Evolutionary conservation across 108 stramenopile species (phyloP), one percentile per base, ranked within the genome.

Genomic region (Schizochytrium sp.): DNA sequence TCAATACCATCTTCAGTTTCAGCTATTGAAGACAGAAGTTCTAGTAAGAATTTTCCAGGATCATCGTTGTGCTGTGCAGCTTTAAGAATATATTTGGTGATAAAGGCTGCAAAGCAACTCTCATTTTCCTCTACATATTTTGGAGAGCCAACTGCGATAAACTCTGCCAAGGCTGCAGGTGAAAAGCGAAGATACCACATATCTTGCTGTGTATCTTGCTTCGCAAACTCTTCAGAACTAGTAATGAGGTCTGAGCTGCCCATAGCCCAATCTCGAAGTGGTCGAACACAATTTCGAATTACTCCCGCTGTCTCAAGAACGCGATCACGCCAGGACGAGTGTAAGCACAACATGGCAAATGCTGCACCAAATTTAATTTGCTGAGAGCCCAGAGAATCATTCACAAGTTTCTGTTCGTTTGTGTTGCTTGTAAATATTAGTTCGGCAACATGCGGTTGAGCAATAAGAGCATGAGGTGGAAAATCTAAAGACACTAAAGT

Each of bases 311-410:
- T n/a, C 8, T 83, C n/a, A 53, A 2, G 1, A 53, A 83, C 15
- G 50, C 55, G 49, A 46, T 83, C 73, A n/a, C 73, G 73, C 73
- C 73, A 83, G 10, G 73, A 83, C 8, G 73, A 83, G 73, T 83
- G 73, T 53, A 83, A n/a, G 53, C 73, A 83, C 73, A 83, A 83
- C 1, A 8, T 8, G 50, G 55, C 50, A 0, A 83, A 53, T 28
- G 73, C 73, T 46, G 73, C 73, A 40, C 73, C 73, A 46, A 83
- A 53, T 13, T 53, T 53, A 53, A 83, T 46, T 4, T 28, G 10
- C n/a, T 83, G 28, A 53, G 0, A 19, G 0, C 1, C 50, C 4
- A 83, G 40, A 8, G 55, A 10, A 1, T 28, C 8, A 10, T 83
- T 19, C 53, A 83, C 19, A 46, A 83, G 8, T 10, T 7, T 8